phyloP scores from a whole-genome alignment of 306 rosid species.

The Vigna unguiculata region DNA sequence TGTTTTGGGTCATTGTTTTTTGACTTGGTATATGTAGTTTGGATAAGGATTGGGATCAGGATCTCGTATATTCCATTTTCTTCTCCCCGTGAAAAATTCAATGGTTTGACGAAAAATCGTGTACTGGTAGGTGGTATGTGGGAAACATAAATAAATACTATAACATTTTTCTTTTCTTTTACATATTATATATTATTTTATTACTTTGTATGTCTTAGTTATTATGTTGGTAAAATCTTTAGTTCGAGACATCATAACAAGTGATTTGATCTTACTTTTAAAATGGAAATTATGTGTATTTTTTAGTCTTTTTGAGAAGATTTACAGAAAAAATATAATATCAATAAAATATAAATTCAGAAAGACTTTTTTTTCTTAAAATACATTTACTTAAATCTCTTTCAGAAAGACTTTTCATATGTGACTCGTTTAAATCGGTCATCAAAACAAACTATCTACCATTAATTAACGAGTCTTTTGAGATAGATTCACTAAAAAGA shows the following conservation, averaged over 20 bases:
- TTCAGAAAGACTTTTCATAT: no score
- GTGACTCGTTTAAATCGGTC: accelerated
- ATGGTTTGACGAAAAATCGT: conserved; percentile 30
- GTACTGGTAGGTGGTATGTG: neutral
- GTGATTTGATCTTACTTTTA: no score
- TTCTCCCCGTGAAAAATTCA: neutral
- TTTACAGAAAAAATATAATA: no score
- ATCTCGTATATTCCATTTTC: neutral
- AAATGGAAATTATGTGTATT: no score
- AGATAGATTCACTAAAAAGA: no score
- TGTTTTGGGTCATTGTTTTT: conserved; percentile 17
- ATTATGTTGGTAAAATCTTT: no score
- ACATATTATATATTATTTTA: neutral
- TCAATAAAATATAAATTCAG: no score
- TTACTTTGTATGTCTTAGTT: neutral
- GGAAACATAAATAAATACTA: neutral
- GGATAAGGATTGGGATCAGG: conserved; percentile 48
- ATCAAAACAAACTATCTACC: no score
- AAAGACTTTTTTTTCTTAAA: no score
- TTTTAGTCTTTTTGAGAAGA: no score
- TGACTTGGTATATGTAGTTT: conserved; percentile 6
- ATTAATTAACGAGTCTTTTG: no score
- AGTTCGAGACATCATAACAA: no score
- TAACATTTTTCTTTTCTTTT: neutral
- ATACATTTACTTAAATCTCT: accelerated